phyloP scores from a whole-genome alignment of 1,284 basidiomycete species.

The Pseudozyma hubeiensis region DNA sequence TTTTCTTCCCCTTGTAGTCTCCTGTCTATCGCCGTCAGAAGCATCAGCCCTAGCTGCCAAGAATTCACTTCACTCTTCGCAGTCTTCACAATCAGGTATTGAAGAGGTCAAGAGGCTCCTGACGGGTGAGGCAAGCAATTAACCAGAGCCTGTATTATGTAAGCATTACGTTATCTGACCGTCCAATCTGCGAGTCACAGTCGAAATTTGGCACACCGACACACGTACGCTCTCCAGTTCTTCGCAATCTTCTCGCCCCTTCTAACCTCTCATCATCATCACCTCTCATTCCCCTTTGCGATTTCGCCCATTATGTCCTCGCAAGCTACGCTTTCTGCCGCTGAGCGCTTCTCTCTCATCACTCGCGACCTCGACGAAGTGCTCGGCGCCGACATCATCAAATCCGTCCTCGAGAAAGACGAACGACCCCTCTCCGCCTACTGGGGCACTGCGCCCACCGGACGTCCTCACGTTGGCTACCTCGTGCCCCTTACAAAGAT shows the following conservation, averaged over 20 bases:
- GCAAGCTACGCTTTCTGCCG: slow-evolving; percentile 64
- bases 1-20: too few species aligned
- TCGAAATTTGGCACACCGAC: slow-evolving; percentile 1
- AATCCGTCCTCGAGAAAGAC: slow-evolving; percentile 79
- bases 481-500: slow-evolving; percentile 95
- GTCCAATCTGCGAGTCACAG: slow-evolving; percentile 18
- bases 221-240: neutral
- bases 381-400: slow-evolving; percentile 85
- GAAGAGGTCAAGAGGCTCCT: too few species aligned
- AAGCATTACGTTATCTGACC: slow-evolving; percentile 11
- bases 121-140: too few species aligned
- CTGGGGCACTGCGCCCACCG: slow-evolving; percentile 90
- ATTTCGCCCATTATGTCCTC: slow-evolving; percentile 15
- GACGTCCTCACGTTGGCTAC: slow-evolving; percentile 93
- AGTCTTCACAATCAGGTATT: too few species aligned
- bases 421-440: slow-evolving; percentile 55
- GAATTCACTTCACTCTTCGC: too few species aligned
- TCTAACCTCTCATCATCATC: slow-evolving; percentile 4
- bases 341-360: slow-evolving; percentile 85
- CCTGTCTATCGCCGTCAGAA: too few species aligned
- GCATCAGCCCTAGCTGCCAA: too few species aligned
- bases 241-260: neutral
- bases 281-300: neutral
- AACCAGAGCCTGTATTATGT: slow-evolving; percentile 5
- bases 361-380: slow-evolving; percentile 88